Evolutionary conservation across 805 yeast species (phyloP).

Genomic region (Torulaspora gathmanii): DNA sequence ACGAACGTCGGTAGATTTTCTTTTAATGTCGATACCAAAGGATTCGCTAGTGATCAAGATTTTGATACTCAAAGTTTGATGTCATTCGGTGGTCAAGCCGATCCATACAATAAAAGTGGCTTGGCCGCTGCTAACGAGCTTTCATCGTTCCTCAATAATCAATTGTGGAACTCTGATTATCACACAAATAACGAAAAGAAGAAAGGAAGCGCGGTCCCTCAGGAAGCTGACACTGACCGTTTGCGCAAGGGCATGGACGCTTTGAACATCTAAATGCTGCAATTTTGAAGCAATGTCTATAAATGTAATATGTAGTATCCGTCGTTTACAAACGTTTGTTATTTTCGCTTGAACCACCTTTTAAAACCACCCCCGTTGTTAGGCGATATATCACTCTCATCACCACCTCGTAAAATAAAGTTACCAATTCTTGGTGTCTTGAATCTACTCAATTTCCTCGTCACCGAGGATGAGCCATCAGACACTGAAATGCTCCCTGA

Average conservation of each 20-base stretch:
- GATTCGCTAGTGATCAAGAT: conserved; percentile 22
- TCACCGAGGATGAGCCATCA: conserved; percentile 3
- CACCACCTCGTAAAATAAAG: conserved; percentile 1
- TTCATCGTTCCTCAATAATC: conserved; percentile 24
- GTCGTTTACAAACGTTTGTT: neutral
- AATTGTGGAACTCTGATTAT: conserved; percentile 24
- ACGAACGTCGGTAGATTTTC: conserved; percentile 14
- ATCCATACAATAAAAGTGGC: conserved; percentile 15
- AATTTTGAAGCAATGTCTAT: neutral
- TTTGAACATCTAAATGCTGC: conserved; percentile 7
- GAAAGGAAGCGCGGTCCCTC: neutral
- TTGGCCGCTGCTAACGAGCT: conserved; percentile 20
- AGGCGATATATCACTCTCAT: conserved; percentile 2
- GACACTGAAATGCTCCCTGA: conserved; percentile 2
- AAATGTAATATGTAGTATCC: conserved; percentile 4
- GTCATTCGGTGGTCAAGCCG: conserved; percentile 29
- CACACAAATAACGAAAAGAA: neutral
- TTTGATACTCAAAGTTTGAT: conserved; percentile 35
- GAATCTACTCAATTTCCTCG: conserved; percentile 9
- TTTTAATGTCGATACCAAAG: conserved; percentile 21
- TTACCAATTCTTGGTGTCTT: conserved; percentile 5
- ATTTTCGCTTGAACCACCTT: conserved; percentile 8
- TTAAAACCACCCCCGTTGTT: conserved; percentile 1
- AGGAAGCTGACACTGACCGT: conserved; percentile 2
- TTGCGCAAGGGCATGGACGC: conserved; percentile 8